Evolutionary conservation across 495 filamentous ascomycete genomes (phyloP), one percentile per base, ranked within the genome.

Genomic region (Penicillium salamii): DNA sequence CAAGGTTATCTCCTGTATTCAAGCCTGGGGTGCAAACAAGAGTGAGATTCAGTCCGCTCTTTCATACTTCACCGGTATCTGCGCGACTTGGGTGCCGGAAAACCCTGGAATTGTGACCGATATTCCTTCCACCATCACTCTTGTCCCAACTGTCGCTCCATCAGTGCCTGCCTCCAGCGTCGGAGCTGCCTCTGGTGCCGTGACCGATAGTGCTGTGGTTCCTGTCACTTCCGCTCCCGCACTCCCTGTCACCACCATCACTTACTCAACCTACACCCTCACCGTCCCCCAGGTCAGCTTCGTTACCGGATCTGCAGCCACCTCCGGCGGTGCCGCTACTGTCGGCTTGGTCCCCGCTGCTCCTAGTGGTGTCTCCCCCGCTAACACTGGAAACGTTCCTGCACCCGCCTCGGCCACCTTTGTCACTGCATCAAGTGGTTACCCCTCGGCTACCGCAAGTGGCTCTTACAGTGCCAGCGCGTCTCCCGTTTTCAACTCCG

Each of bases 1-100:
- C 62, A 87, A 87, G 65, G 83, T 96, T 62, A 89, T 86, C 61
- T 78, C 80, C 47, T 97, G 92, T 72, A 76, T 97, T 53, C 80
- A 83, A 55, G 78, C 90, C 52, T 86, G 90, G 78, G 85, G 87
- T 50, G 72, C 77, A 52, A 79, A 81, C 39, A 71, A 84, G 42
- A 61, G 67, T n/a, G 80, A 90, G 63, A 75, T 91, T 56, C 74
- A 82, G 43, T 68, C 80, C 49, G 90, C 88, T 45, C 76, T 93
- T 44, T 79, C 81, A 57, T 96, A 88, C 81, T 87, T 97, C 76
- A 83, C 89, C 59, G 93, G 92, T 65, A 87, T 97, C 70, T 97
- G 92, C 74, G 89, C 88, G 29, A 68, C 78, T 26, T 85, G 83
- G 66, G 78, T 90, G 15, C 72, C 78, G 34, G 49, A 75, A 53